Percentiles rank a stretch among this genome's conserved stretches.
These are phyloP conservation scores for Chlamydomonas sp. DNA, from an alignment of 139 green algal genomes.

Conservation along the genomic window DNA sequence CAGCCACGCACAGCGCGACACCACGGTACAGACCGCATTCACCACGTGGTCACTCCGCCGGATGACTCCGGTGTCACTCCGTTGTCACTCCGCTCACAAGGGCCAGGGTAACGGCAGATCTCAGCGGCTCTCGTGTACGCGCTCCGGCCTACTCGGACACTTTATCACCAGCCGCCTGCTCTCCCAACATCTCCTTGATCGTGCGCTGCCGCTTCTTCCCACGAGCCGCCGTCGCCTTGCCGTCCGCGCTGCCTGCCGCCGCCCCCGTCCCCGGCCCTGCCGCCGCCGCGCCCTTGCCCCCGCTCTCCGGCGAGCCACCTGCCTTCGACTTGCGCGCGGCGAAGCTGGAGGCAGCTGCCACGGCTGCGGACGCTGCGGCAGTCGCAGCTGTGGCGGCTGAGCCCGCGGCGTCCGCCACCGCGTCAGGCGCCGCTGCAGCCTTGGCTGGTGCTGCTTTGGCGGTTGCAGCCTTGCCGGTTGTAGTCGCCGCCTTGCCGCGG, in stretches of 20 bases:
- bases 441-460: background rate
- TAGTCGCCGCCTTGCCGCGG: background rate
- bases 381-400: background rate
- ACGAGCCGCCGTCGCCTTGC: too few relatives aligned
- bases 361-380: background rate
- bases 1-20: too few relatives aligned
- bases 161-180: background rate
- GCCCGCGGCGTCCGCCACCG: background rate
- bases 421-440: background rate
- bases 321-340: background rate
- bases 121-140: background rate
- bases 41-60: too few relatives aligned
- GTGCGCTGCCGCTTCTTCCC: constrained; percentile 23
- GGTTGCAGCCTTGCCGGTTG: background rate
- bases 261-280: background rate
- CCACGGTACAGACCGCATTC: too few relatives aligned
- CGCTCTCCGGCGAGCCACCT: background rate
- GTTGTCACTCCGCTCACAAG: too few relatives aligned
- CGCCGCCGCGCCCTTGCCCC: background rate
- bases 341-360: background rate
- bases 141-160: background rate
- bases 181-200: background rate
- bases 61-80: too few relatives aligned
- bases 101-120: background rate
- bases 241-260: too few relatives aligned